Percentiles rank a stretch among this genome's conserved stretches.
These are phyloP conservation scores for Cercis canadensis DNA, from an alignment of 306 rosid species.

Conservation along the genomic window DNA sequence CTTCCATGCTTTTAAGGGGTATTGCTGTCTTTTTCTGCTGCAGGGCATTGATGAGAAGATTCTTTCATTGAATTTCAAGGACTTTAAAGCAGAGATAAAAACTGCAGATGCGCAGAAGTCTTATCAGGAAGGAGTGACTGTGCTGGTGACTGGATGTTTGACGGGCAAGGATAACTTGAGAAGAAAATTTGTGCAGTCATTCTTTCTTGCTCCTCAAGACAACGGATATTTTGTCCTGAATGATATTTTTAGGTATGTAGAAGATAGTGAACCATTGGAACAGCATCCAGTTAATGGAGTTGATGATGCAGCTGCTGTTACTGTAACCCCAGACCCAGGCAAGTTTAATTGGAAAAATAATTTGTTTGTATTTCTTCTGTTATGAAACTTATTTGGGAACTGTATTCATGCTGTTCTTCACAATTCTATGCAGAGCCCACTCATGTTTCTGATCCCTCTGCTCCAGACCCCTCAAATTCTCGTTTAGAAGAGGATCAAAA, in stretches of 20 bases:
- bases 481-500: conserved; percentile 36
- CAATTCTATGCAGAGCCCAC: conserved; percentile 48
- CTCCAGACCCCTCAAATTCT: conserved; percentile 50
- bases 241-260: conserved; percentile 79
- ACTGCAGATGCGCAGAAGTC: conserved; percentile 86
- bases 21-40: conserved; percentile 22
- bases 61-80: conserved; percentile 67
- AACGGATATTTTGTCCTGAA: conserved; percentile 75
- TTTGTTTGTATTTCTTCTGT: background rate
- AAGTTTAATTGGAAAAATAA: conserved; percentile 27
- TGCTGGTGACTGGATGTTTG: conserved; percentile 81
- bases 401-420: conserved; percentile 23
- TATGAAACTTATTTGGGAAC: conserved; percentile 17
- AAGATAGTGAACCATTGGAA: conserved; percentile 53
- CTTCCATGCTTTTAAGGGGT: conserved; percentile 26
- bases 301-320: conserved; percentile 41
- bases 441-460: conserved; percentile 56
- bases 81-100: conserved; percentile 67
- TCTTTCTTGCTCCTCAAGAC: conserved; percentile 89
- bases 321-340: conserved; percentile 58
- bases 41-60: conserved; percentile 81
- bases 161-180: conserved; percentile 72
- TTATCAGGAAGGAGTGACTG: conserved; percentile 65
- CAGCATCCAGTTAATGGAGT: conserved; percentile 47
- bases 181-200: conserved; percentile 73